Percentiles rank a stretch among this genome's conserved stretches.
Evolutionary conservation across 306 rosid genomes (phyloP).

Genomic region (Quercus mongolica): DNA sequence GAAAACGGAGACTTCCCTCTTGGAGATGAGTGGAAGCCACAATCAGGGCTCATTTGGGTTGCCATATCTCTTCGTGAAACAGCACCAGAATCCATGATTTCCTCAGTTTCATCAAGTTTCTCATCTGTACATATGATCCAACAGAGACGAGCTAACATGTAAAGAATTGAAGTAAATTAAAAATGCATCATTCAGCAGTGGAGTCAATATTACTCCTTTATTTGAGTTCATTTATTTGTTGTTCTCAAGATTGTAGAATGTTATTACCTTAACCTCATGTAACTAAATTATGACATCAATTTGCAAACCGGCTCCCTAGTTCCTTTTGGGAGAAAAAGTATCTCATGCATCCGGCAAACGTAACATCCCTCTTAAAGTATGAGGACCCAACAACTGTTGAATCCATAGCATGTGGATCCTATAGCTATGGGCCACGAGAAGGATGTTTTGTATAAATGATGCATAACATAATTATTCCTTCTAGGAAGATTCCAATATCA

Average conservation of each 20-base stretch:
- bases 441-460: too few species aligned
- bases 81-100: constrained; percentile 17
- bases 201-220: background rate
- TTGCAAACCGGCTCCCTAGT: background rate
- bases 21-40: constrained; percentile 30
- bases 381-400: too few species aligned
- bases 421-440: too few species aligned
- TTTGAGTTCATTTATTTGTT: background rate
- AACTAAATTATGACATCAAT: background rate
- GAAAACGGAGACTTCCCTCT: constrained; percentile 27
- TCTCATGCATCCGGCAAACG: too few species aligned
- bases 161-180: background rate
- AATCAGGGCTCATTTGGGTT: constrained; percentile 71
- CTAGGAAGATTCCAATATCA: background rate
- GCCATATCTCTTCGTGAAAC: constrained; percentile 54
- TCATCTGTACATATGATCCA: constrained; percentile 40
- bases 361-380: too few species aligned
- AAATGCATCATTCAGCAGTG: background rate
- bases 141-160: background rate
- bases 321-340: background rate
- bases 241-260: background rate
- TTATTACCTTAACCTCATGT: background rate
- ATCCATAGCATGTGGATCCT: too few species aligned
- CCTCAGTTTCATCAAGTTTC: constrained; percentile 34
- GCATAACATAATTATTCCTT: too few species aligned